Conservation (phyloP, 495 filamentous ascomycete genomes). For the Hypoxylon intermedium region DNA sequence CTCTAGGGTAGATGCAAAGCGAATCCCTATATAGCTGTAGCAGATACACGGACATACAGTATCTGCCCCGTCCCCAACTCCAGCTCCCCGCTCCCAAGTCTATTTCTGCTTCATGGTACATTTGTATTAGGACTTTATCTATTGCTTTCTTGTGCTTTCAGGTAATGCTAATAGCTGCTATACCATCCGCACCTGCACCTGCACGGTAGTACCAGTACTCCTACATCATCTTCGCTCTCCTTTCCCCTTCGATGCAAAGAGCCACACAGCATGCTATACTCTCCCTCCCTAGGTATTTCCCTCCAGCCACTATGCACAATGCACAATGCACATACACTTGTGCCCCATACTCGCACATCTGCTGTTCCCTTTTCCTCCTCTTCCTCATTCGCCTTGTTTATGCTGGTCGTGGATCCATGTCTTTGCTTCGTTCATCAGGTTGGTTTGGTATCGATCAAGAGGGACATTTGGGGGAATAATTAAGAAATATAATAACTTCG, state of each 20-base stretch:
- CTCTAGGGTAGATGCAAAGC: neutral
- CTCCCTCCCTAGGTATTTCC: too few relatives aligned
- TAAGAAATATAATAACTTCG: constrained; percentile 15
- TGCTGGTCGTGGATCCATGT: constrained; percentile 28
- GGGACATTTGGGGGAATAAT: constrained; percentile 26
- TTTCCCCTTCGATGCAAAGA: neutral
- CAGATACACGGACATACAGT: too few relatives aligned
- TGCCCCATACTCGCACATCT: too few relatives aligned
- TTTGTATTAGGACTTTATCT: constrained; percentile 40
- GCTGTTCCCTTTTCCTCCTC: neutral
- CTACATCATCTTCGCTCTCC: neutral
- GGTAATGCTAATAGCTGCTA: constrained; percentile 10
- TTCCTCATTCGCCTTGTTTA: neutral
- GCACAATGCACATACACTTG: too few relatives aligned
- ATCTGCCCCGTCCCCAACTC: too few relatives aligned
- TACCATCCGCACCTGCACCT: neutral
- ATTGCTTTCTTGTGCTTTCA: constrained; percentile 16
- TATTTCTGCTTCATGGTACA: neutral
- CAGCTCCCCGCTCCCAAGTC: too few relatives aligned
- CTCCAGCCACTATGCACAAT: too few relatives aligned
- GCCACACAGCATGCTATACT: neutral
- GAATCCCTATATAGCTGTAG: too few relatives aligned
- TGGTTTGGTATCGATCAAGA: constrained; percentile 32
- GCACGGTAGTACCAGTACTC: neutral
- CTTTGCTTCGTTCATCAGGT: constrained; percentile 30